phyloP scores from a whole-genome alignment of 2,329 filamentous ascomycete genomes.

The Xylariales sp. region DNA sequence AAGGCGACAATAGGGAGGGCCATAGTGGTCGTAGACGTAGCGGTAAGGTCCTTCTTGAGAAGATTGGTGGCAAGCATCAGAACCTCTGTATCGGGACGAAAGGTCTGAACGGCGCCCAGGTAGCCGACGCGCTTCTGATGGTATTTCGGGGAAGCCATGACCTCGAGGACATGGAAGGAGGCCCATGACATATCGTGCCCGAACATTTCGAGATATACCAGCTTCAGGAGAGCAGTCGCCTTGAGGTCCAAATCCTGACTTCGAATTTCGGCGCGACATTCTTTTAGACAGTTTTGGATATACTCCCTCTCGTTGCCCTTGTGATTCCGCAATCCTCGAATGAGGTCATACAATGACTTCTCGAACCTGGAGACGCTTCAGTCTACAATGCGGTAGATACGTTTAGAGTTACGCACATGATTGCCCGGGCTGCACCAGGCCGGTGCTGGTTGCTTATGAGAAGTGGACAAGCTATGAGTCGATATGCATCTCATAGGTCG shows the following conservation, averaged over 20 bases:
- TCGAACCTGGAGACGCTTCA: slow-evolving; percentile 72
- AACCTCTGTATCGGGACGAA: slow-evolving; percentile 91
- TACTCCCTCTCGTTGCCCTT: slow-evolving; percentile 95
- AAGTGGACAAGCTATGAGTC: slow-evolving; percentile 15
- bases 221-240: slow-evolving; percentile 89
- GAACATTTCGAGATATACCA: slow-evolving; percentile 98
- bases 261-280: slow-evolving; percentile 90
- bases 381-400: slow-evolving; percentile 10
- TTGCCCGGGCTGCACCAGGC: slow-evolving; percentile 19
- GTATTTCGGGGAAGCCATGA: slow-evolving; percentile 96
- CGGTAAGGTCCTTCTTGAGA: slow-evolving; percentile 86
- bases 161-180: slow-evolving; percentile 94
- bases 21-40: slow-evolving; percentile 69
- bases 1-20: slow-evolving; percentile 82
- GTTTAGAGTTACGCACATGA: slow-evolving; percentile 20
- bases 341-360: slow-evolving; percentile 98
- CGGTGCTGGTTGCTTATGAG: slow-evolving; percentile 13
- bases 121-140: slow-evolving; percentile 95
- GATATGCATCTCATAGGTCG: neutral
- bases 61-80: slow-evolving; percentile 96
- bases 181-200: slow-evolving; percentile 99
- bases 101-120: slow-evolving; percentile 91
- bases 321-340: slow-evolving; percentile 89
- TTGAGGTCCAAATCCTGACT: slow-evolving; percentile 97
- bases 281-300: slow-evolving; percentile 86